Conservation (phyloP, 345 rosid genomes). For the Populus tremula region DNA sequence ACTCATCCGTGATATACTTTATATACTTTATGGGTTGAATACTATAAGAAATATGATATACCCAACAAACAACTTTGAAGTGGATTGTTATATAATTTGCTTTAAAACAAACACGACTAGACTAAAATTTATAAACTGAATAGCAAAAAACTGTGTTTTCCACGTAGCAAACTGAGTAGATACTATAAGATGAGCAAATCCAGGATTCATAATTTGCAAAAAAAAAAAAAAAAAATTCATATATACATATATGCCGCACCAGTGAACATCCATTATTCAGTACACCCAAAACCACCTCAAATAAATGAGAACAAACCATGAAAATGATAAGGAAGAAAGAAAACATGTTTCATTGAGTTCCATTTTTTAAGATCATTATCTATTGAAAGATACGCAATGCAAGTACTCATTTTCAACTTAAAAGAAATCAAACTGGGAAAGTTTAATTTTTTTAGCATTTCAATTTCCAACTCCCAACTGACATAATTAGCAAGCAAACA, state of each 20-base stretch:
- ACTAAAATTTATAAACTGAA: neutral
- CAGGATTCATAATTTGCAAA: neutral
- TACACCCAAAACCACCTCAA: neutral
- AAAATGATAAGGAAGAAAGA: neutral
- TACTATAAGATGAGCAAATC: neutral
- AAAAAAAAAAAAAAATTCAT: neutral
- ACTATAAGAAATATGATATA: too few relatives aligned
- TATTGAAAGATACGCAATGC: neutral
- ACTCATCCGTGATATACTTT: too few relatives aligned
- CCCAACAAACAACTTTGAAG: too few relatives aligned
- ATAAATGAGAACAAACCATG: neutral
- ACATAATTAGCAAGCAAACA: neutral
- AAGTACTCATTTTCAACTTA: neutral
- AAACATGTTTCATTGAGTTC: neutral
- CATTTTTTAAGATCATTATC: neutral
- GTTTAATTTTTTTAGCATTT: neutral
- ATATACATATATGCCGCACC: neutral
- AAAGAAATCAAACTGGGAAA: neutral
- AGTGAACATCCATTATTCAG: neutral
- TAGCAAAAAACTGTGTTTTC: neutral
- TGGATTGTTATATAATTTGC: too few relatives aligned
- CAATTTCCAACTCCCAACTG: neutral
- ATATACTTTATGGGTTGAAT: too few relatives aligned
- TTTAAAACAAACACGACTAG: neutral
- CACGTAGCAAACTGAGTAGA: neutral